Evolutionary conservation across 2,329 filamentous ascomycete genomes (phyloP).

Genomic region (Hypoxylon sp.): DNA sequence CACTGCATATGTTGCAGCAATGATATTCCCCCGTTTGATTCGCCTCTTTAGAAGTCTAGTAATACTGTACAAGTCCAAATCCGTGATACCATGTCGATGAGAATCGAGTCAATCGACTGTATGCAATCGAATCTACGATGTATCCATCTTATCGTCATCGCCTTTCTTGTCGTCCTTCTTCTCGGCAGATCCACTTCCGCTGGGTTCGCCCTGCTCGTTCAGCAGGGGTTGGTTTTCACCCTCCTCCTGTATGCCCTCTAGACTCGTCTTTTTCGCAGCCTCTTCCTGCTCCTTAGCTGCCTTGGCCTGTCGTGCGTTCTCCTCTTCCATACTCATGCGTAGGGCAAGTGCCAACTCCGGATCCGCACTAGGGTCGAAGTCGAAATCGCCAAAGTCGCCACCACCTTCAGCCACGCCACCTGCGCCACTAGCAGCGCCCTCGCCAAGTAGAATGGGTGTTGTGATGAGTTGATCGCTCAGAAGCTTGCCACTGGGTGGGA

Average conservation of each 20-base stretch:
- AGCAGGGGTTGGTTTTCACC: slow-evolving; percentile 76
- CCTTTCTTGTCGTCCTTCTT: slow-evolving; percentile 67
- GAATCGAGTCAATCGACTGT: slow-evolving; percentile 14
- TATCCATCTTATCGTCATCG: slow-evolving; percentile 88
- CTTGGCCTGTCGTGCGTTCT: slow-evolving; percentile 93
- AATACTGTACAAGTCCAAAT: slow-evolving; percentile 49
- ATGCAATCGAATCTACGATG: slow-evolving; percentile 62
- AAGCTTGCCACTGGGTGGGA: slow-evolving; percentile 90
- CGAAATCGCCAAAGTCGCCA: slow-evolving; percentile 81
- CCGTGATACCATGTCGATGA: slow-evolving; percentile 38
- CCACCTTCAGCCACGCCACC: slow-evolving; percentile 70
- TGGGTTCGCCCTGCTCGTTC: slow-evolving; percentile 73
- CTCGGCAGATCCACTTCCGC: slow-evolving; percentile 66
- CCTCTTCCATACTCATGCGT: slow-evolving; percentile 98
- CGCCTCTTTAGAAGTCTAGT: slow-evolving; percentile 45
- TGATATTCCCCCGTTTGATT: slow-evolving; percentile 35
- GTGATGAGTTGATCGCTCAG: slow-evolving; percentile 92
- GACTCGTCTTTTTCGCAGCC: slow-evolving; percentile 77
- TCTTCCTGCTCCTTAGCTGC: slow-evolving; percentile 81
- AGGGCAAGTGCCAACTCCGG: slow-evolving; percentile 94
- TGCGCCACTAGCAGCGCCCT: slow-evolving; percentile 71
- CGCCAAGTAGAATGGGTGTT: slow-evolving; percentile 89
- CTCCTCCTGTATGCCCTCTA: slow-evolving; percentile 87
- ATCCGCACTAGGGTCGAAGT: slow-evolving; percentile 90
- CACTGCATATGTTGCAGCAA: slow-evolving; percentile 19